Evolutionary conservation across 2,329 filamentous ascomycete genomes (phyloP), one percentile per base, ranked within the genome.

Genomic region (Colletotrichum echinochloae): DNA sequence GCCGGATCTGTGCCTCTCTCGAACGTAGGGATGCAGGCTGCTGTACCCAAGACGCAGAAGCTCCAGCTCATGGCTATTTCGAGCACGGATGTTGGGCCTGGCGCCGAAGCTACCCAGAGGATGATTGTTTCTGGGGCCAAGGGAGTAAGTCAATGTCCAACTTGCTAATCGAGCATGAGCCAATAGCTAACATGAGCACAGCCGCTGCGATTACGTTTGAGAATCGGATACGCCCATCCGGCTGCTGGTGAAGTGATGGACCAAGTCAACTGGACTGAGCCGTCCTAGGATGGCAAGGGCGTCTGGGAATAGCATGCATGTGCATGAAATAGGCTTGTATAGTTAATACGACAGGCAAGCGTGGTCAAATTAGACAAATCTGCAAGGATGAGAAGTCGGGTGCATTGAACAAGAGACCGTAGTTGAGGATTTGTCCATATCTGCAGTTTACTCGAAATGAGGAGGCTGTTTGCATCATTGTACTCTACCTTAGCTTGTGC

Each of bases 181-280:
- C 23, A 3, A 28, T 52, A 44, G 56, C 68, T 71, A 62, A 63
- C 20, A 56, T 59, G 51, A 39, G 51, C 74, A 41, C 76, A 98
- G 96, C 87, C 92, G 74, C 88, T 99, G 73, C 90, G 95, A 73
- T 85, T 99, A 76, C 91, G 96, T 78, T 84, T 99, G 77, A 94
- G 94, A 82, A 89, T 99, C 77, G 90, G 89, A 67, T 98, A 94
- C 79, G 84, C 88, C 41, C 92, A 92, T 80, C 89, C 92, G 67
- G 88, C 89, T 68, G 89, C 86, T 30, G 90, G 90, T 62, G 88
- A 91, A 72, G 87, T 97, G 23, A 92, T 92, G 79, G 96, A 99
- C 78, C 95, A 98, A 82, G 94, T 98, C 69, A 97, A 98, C 83
- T 99, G 96, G 96, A 91, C 93, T 37, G 96, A 99, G 82, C 91